Base-by-base conservation (phyloP, 306 rosid genomes). In the Lathyrus oleraceus region DNA sequence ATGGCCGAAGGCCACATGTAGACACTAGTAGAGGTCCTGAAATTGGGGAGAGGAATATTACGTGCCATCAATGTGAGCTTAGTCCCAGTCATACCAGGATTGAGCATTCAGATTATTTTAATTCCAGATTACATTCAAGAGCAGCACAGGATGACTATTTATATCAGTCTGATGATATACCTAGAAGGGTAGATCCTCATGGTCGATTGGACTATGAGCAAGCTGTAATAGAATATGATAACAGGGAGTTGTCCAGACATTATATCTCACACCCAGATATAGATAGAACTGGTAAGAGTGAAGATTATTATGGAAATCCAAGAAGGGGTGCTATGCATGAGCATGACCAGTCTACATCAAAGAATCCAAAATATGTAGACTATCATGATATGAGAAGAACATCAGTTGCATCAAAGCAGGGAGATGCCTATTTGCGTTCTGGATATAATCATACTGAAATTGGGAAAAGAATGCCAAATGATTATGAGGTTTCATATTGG, bases 21-120 rank as follows among this genome's bases (percentile, higher is more conserved):
- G 81, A 81, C 74, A 62, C 82, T 69, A 73, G 72, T 64, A 82
- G 82, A 81, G 84, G 78, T 75, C 78, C 81, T 69, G 86, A 83
- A 52, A 67, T 74, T 16, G 72, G 72, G 73, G 81, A 82, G 42
- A 87, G 86, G 79, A 88, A 69, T 67, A 66, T 68, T 51, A 40
- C 35, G 38, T 74, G 39, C 75, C 85, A 76, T 42, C 79, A 69
- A 36, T 59, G 76, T 78, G 85, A 68, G 52, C 79, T 58, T 76
- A 85, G 87, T 81, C 91, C 92, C 75, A 85, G 87, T 81, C 91
- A 90, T 51, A 38, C 65, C 25, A 81, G 84, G 77, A 40, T 64
- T 23, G 87, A 84, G 69, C 80, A 70, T 32, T 68, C 49, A 32
- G 84, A 81, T 61, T 87, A 82, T 79, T 21, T 67, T 63, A 82